Base-by-base conservation (phyloP, 2,329 filamentous ascomycete genomes). In the Nothopassalora personata region DNA sequence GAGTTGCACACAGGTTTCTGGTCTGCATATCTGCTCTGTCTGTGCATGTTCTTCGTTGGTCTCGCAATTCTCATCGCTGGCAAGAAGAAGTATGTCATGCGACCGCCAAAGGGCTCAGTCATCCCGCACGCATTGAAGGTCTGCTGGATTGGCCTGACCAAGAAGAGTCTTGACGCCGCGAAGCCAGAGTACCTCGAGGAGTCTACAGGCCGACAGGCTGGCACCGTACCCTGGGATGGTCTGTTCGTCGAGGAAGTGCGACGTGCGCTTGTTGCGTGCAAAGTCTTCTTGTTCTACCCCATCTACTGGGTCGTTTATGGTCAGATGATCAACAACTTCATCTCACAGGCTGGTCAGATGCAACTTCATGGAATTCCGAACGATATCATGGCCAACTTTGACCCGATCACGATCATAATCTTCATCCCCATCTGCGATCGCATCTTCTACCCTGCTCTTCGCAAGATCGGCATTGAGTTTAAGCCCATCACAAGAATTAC, bases 181-280 rank as follows among this genome's bases (percentile, higher is more conserved):
- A 89, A 88, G 75, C 87, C 87, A 3, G 87, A 84, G 70, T 77
- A 79, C 46, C 83, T 85, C 59, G 78, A 76, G 31, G 80, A 89
- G 9, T 75, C 79, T 43, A 72, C 72, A 1, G 70, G 79, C 61
- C 84, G 84, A 56, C 87, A 87, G 0, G 36, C 54, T 0, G 9
- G 49, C 9, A 90, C 87, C 86, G 91, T 91, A 86, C 63, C 86
- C 0, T 92, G 90, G 67, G 88, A 92, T 62, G 88, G 92, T 64
- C 83, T 84, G 49, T 93, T 88, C 87, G 89, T 90, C 43, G 86
- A 88, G 4, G 87, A 90, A 69, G 77, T 90, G 45, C 86, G 86
- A 74, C 83, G 85, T 31, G 81, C 81, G 4, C 71, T 85, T 13
- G 67, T 77, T 70, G 87, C 86, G 18, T 90, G 87, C 78, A 84